These are phyloP conservation scores for Dryas drummondii DNA, from an alignment of 306 rosid genomes.

Conservation along the genomic window DNA sequence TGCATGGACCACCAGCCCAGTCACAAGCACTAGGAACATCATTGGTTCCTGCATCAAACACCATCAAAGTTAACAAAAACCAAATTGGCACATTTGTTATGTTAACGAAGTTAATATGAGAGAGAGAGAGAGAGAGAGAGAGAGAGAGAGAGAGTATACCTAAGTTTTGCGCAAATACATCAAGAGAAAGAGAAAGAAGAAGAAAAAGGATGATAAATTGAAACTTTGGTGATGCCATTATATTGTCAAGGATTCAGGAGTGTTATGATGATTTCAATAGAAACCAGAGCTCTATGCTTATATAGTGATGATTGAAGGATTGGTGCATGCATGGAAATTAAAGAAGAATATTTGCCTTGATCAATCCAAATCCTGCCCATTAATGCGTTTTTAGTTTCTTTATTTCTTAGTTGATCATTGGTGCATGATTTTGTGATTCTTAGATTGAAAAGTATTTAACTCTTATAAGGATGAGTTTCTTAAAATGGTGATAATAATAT, in stretches of 20 bases:
- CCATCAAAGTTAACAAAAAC: too few relatives aligned
- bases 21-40: not conserved
- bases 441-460: too few relatives aligned
- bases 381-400: too few relatives aligned
- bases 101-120: too few relatives aligned
- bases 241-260: not conserved
- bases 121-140: not conserved
- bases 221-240: conserved; percentile 5
- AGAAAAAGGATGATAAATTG: not conserved
- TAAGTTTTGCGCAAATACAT: not conserved
- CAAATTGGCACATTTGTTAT: too few relatives aligned
- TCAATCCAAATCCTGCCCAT: too few relatives aligned
- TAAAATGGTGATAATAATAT: too few relatives aligned
- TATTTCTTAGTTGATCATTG: too few relatives aligned
- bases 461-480: too few relatives aligned
- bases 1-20: not conserved
- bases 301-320: not conserved
- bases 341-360: too few relatives aligned
- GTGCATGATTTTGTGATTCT: too few relatives aligned
- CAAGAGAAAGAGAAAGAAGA: not conserved
- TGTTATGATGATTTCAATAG: not conserved
- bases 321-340: too few relatives aligned
- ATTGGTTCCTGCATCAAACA: not conserved
- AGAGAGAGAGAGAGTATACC: not conserved
- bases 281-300: not conserved